Evolutionary conservation across 2,329 filamentous ascomycete species (phyloP).

Genomic region (Nannizzia gypsea): DNA sequence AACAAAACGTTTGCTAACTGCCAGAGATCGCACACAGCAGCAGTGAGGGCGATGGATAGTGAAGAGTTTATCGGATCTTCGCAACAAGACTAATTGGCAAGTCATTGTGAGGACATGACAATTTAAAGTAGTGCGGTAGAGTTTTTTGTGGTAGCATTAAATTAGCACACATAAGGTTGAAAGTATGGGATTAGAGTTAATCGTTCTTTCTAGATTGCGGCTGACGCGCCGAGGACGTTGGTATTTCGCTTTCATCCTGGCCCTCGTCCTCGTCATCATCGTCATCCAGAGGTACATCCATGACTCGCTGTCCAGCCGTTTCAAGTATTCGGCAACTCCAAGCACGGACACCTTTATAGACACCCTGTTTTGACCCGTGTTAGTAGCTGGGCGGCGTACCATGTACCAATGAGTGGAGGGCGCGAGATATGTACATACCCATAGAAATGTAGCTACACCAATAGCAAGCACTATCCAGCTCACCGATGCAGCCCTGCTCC

Average conservation of each 20-base stretch:
- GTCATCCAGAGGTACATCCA: constrained; percentile 53
- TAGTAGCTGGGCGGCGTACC: not conserved
- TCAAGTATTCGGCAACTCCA: constrained; percentile 64
- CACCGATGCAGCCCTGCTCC: constrained; percentile 65
- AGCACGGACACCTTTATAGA: constrained; percentile 69
- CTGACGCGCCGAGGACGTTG: constrained; percentile 5
- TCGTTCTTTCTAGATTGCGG: constrained; percentile 19
- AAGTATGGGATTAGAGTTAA: constrained; percentile 11
- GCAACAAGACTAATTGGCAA: constrained; percentile 97
- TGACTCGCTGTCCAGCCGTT: constrained; percentile 63
- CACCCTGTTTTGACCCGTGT: constrained; percentile 41
- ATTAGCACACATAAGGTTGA: not conserved
- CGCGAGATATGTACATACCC: constrained; percentile 42
- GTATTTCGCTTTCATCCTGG: constrained; percentile 20
- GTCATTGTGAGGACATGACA: constrained; percentile 73
- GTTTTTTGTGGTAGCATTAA: not conserved
- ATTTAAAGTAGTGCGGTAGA: constrained; percentile 84
- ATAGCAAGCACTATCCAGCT: constrained; percentile 69
- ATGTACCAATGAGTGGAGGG: not conserved
- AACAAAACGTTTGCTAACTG: not conserved
- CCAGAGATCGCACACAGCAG: not conserved
- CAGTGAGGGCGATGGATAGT: constrained; percentile 20
- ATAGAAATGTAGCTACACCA: constrained; percentile 68
- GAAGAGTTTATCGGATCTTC: constrained; percentile 49
- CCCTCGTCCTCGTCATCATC: constrained; percentile 48